Evolutionary conservation across 768 basidiomycete genomes (phyloP), one percentile per base, ranked within the genome.

Genomic region (Mrakia frigida): DNA sequence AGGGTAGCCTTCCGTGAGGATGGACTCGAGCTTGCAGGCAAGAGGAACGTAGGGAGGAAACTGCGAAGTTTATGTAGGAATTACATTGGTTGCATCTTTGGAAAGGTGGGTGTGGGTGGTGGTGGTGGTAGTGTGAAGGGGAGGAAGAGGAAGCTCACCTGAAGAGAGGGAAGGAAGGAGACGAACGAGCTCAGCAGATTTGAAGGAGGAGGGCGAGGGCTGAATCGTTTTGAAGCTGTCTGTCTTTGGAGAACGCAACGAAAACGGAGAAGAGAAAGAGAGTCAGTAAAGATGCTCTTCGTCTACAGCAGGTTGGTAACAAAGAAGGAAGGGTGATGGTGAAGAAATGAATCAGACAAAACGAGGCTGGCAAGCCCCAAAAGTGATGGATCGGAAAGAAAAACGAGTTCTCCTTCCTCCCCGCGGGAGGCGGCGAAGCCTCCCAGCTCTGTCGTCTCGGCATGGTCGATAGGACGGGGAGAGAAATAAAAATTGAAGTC

Each of bases 381-480:
- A 76, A 76, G 61, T 28, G 43, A 70, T 43, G 31, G 39, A 14
- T n/a, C 37, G 25, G 46, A 39, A 35, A 2, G 43, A n/a, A n/a
- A 14, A 59, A 1, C 67, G 21, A 23, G 23, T 31, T 60, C 63
- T 39, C 65, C 21, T 68, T 68, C 65, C 65, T 68, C 65, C 35
- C 56, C 75, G 70, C 65, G 75, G 75, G 65, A 35, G 61, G 75
- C 69, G 70, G 75, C 75, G 75, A 76, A 70, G 69, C 75, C 70
- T 28, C 70, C 75, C 75, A 71, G 56, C 75, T 76, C 75, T 76
- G 75, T 76, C 75, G 75, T 76, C 75, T 76, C 75, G 69, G 69
- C 75, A 76, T 76, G 75, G 75, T 76, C 75, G 75, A 76, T 76
- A 76, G 50, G 75, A 76, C 75, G 75, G 75, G 75, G 75, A 76